Evolutionary conservation across 495 filamentous ascomycete genomes (phyloP), one percentile per base, ranked within the genome.

Genomic region (Penicillium goetzii): DNA sequence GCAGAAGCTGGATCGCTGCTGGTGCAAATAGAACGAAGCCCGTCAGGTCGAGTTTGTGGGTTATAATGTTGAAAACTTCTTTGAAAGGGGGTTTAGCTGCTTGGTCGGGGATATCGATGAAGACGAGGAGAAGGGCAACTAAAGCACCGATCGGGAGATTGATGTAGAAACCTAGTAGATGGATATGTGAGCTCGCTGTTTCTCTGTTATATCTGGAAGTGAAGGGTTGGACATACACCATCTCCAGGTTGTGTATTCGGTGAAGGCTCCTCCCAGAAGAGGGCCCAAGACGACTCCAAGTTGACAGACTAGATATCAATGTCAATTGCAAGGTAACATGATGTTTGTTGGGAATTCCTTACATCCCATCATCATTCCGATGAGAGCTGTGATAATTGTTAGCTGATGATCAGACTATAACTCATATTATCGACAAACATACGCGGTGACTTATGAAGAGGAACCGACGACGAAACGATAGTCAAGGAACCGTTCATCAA

Each of bases 81-180:
- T 72, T 69, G 34, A 78, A 61, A 45, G 72, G 72, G 40, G 82
- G 75, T 55, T 82, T 83, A 36, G 62, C 49, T 4, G 67, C 73
- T 17, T 78, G 63, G 55, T 81, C 69, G 4, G 87, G 85, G 6
- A 86, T 77, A 6, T 77, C 67, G 60, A 85, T 66, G 61, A 86
- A 75, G 19, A 87, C 41, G 14, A 78, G 56, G 21, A 87, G 64
- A 9, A 80, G 19, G 8, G 73, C 79, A 2, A 81, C 77, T 14
- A 86, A 54, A 4, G 63, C 85, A 15, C 86, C 86, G 45, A 88
- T 77, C 0, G 86, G 86, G 25, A 89, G 78, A 67, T 89, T 90
- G 59, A 89, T 83, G 64, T 86, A 89, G 68, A 89, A 89, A 68
- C 87, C 76, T 83, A n/a, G n/a, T 43, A n/a, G n/a, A 56, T 28